phyloP scores from a whole-genome alignment of 2,329 filamentous ascomycete genomes.

The Trichoderma guizhouense region DNA sequence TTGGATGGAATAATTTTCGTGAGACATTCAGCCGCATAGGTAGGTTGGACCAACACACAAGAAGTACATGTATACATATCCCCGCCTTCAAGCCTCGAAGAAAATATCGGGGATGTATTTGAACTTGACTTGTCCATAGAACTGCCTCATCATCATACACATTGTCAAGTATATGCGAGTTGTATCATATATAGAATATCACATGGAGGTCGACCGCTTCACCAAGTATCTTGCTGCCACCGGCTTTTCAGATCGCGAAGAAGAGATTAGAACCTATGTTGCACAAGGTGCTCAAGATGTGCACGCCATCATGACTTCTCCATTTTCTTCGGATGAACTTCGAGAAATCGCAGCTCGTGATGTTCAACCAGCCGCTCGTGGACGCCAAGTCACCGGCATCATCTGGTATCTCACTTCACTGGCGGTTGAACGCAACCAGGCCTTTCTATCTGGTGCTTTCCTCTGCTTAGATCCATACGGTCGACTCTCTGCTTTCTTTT shows the following conservation, averaged over 20 bases:
- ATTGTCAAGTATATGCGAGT: background rate
- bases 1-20: background rate
- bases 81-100: background rate
- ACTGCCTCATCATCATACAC: background rate
- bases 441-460: background rate
- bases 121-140: background rate
- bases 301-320: background rate
- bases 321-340: background rate
- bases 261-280: background rate
- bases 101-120: background rate
- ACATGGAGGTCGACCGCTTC: background rate
- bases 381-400: background rate
- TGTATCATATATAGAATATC: background rate
- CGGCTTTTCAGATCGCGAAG: background rate
- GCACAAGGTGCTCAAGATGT: conserved; percentile 1
- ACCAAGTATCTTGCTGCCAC: background rate
- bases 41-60: background rate
- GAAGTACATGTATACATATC: background rate
- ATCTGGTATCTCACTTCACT: background rate
- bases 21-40: background rate
- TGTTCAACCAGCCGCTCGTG: background rate
- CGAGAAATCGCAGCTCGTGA: background rate
- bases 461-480: background rate
- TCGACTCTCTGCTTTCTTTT: background rate
- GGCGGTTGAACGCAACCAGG: background rate